These are phyloP conservation scores for Suillus paluster DNA, from an alignment of 768 basidiomycete species.

Conservation along the genomic window DNA sequence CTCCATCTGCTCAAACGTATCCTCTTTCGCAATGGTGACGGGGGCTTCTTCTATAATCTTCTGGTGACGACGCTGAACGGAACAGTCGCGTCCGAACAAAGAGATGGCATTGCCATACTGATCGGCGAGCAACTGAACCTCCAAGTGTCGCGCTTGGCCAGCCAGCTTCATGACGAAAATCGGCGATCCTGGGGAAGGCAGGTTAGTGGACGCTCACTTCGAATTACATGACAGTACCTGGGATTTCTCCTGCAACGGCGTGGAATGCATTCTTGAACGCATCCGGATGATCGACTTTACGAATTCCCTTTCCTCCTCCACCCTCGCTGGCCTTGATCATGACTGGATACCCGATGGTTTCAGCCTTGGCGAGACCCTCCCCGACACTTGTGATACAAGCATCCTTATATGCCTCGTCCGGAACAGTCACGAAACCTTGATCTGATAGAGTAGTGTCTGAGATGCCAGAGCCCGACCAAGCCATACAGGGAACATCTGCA, in stretches of 20 bases:
- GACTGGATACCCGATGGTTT: conserved; percentile 92
- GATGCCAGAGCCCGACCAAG: conserved; percentile 98
- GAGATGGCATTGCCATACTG: conserved; percentile 99
- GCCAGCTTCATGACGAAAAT: conserved; percentile 99
- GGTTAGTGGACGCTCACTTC: conserved; percentile 13
- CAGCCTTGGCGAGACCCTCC: conserved; percentile 82
- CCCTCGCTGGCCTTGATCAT: conserved; percentile 99
- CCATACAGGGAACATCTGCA: conserved; percentile 96
- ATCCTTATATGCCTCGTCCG: conserved; percentile 83
- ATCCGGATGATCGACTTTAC: conserved; percentile 87
- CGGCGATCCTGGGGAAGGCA: conserved; percentile 73
- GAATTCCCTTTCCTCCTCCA: conserved; percentile 98
- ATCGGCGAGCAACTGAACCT: conserved; percentile 97
- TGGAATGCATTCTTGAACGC: conserved; percentile 93
- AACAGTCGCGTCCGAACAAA: conserved; percentile 98
- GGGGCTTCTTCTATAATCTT: conserved; percentile 99
- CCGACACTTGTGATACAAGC: conserved; percentile 91
- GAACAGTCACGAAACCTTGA: conserved; percentile 92
- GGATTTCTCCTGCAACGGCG: conserved; percentile 95
- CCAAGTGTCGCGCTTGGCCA: conserved; percentile 94
- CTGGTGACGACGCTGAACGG: conserved; percentile 98
- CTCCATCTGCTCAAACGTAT: conserved; percentile 97
- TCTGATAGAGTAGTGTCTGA: conserved; percentile 82
- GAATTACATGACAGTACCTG: conserved; percentile 56
- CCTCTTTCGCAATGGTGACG: conserved; percentile 92